Conservation (phyloP, 2,329 filamentous ascomycete species). For the Triangularia setosa region DNA sequence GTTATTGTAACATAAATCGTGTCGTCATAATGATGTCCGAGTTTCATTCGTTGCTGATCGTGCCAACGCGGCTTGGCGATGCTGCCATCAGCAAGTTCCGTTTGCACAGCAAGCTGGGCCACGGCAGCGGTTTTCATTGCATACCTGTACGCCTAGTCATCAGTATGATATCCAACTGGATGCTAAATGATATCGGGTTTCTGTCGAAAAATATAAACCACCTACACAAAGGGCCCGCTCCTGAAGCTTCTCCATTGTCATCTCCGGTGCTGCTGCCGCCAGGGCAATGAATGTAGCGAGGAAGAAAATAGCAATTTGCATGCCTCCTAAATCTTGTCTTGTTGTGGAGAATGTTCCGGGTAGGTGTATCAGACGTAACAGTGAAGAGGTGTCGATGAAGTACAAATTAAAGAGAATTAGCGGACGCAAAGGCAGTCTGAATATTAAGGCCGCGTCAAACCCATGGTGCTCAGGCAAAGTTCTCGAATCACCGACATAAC, state of each 20-base stretch:
- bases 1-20: not conserved
- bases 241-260: conserved; percentile 4
- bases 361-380: not conserved
- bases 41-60: not conserved
- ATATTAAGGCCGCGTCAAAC: not conserved
- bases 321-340: not conserved
- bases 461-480: too few relatives aligned
- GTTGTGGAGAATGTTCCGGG: not conserved
- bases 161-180: not conserved
- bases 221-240: conserved; percentile 13
- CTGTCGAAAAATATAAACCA: not conserved
- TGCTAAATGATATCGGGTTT: not conserved
- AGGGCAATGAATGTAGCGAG: not conserved
- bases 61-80: not conserved
- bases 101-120: conserved; percentile 7
- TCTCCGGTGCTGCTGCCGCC: conserved; percentile 11
- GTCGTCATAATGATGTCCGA: not conserved
- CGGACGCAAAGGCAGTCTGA: not conserved
- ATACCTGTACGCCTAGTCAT: not conserved
- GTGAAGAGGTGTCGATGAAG: not conserved
- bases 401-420: too few relatives aligned
- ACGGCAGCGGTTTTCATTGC: conserved; percentile 3
- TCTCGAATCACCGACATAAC: not conserved
- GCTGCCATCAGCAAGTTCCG: not conserved
- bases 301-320: not conserved